Evolutionary conservation across 1,139 yeast genomes (phyloP), one percentile per base, ranked within the genome.

Genomic region (Protomyces lactucae-debilis): DNA sequence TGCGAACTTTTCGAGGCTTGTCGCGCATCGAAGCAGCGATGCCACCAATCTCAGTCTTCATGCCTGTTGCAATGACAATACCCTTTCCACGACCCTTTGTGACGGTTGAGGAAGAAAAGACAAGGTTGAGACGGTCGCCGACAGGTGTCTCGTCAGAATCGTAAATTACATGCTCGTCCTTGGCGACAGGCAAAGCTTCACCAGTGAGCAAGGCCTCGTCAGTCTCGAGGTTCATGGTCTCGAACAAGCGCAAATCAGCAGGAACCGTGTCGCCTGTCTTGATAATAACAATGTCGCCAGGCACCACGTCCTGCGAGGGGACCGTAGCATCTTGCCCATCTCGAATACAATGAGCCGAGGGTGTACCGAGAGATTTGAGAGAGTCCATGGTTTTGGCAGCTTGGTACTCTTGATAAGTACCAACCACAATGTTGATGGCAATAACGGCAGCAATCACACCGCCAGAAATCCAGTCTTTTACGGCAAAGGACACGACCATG

Each of bases 331-430:
- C 86, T 40, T 78, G 78, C 55, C 90, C 91, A 70, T 83, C 78
- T 74, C 95, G 80, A 63, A 84, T 78, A 12, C 85, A 90, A 61
- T 82, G 78, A 0, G 95, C 93, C 3, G 87, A 82, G 14, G 95
- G 92, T 0, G 92, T 84, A 61, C 88, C 82, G 66, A 88, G 80
- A 2, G 85, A 81, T 67, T 84, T 80, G 64, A 88, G 80, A 0
- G 92, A 85, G 40, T 87, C 89, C 91, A 88, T 87, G 0, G 95
- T 87, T 73, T 86, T 83, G 70, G 87, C 93, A 1, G 95, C 95
- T 67, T 83, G 83, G 69, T 79, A 78, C 73, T 86, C 91, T 74
- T 88, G 95, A 68, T 83, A 75, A 64, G 86, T 83, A 1, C 95
- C 95, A 57, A 88, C 87, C 35, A 76, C 76, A 57, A 87, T 85